A percentile compares a stretch with the other conserved stretches of the same genome.
Conservation (phyloP, 2,329 filamentous ascomycete genomes). For the Aspergillus brasiliensis region DNA sequence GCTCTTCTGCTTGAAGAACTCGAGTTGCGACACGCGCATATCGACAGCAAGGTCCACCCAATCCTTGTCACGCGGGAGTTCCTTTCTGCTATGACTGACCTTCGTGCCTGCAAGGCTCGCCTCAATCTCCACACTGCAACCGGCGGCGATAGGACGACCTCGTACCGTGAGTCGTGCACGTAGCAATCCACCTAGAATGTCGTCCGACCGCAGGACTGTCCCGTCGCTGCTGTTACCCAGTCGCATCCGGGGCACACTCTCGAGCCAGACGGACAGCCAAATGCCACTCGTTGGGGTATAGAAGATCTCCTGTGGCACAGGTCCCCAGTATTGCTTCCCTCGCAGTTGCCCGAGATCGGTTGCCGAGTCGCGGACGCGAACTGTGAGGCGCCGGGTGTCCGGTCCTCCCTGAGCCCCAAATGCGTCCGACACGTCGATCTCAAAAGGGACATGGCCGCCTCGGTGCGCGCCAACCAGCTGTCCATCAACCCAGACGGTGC, state of each 20-base stretch:
- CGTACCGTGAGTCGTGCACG: constrained; percentile 54
- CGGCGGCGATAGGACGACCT: constrained; percentile 34
- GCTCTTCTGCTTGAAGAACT: constrained; percentile 27
- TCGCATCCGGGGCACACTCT: constrained; percentile 54
- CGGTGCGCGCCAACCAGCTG: constrained; percentile 53
- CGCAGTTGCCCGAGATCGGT: constrained; percentile 66
- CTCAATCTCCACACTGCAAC: constrained; percentile 57
- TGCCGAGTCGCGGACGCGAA: constrained; percentile 65
- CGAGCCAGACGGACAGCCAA: constrained; percentile 74
- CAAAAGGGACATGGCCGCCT: constrained; percentile 66
- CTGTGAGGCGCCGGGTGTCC: constrained; percentile 48
- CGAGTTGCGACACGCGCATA: constrained; percentile 50
- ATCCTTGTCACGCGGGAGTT: constrained; percentile 54
- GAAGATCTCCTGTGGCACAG: constrained; percentile 60
- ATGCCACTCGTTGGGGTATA: constrained; percentile 73
- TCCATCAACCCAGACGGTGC: constrained; percentile 59
- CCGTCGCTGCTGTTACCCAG: constrained; percentile 62
- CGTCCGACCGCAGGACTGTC: constrained; percentile 61
- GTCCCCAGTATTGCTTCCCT: constrained; percentile 68
- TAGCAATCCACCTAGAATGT: constrained; percentile 55
- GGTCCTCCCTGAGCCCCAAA: constrained; percentile 1
- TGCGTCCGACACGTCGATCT: constrained; percentile 56
- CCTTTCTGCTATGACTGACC: constrained; percentile 50
- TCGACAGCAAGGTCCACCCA: constrained; percentile 51
- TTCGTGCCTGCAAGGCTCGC: constrained; percentile 53